Conservation (phyloP, 2,329 filamentous ascomycete species). For the Plectosphaerella sp. region DNA sequence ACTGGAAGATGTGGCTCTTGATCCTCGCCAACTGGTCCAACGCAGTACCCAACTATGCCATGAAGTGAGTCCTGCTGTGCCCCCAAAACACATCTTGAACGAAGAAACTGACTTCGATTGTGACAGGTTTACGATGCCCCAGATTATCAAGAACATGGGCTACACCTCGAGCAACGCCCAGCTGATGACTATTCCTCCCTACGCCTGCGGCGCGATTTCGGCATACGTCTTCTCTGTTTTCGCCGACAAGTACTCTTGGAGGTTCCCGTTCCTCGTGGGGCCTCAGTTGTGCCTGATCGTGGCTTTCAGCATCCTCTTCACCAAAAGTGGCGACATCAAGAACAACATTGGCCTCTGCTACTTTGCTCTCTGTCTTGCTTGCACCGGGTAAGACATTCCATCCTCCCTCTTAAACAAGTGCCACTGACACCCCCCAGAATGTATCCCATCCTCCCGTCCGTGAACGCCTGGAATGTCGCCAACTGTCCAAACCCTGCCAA, state of each 20-base stretch:
- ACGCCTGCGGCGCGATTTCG: conserved; percentile 25
- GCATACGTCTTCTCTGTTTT: conserved; percentile 25
- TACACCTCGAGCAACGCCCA: conserved; percentile 27
- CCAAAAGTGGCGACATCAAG: conserved; percentile 28
- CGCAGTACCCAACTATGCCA: conserved; percentile 27
- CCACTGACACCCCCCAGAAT: conserved; percentile 36
- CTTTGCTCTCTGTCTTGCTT: conserved; percentile 38
- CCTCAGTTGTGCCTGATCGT: conserved; percentile 27
- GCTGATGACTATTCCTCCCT: conserved; percentile 29
- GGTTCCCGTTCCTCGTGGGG: conserved; percentile 31
- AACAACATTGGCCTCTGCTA: conserved; percentile 35
- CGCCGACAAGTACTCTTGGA: conserved; percentile 30
- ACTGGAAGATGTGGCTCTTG: conserved; percentile 42
- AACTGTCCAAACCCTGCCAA: conserved; percentile 47
- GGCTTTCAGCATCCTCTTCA: conserved; percentile 29
- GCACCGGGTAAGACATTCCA: conserved; percentile 14
- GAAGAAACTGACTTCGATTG: conserved; percentile 11
- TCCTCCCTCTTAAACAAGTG: no score
- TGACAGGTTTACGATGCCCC: conserved; percentile 25
- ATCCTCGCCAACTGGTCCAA: conserved; percentile 38
- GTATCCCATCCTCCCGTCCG: conserved; percentile 60
- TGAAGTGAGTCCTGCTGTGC: conserved; percentile 14
- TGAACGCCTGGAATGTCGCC: conserved; percentile 64
- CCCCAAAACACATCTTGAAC: conserved; percentile 5
- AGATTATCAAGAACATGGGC: conserved; percentile 35